These are phyloP conservation scores for Aureobasidium sp. DNA, from an alignment of 2,329 filamentous ascomycete species.

Conservation along the genomic window DNA sequence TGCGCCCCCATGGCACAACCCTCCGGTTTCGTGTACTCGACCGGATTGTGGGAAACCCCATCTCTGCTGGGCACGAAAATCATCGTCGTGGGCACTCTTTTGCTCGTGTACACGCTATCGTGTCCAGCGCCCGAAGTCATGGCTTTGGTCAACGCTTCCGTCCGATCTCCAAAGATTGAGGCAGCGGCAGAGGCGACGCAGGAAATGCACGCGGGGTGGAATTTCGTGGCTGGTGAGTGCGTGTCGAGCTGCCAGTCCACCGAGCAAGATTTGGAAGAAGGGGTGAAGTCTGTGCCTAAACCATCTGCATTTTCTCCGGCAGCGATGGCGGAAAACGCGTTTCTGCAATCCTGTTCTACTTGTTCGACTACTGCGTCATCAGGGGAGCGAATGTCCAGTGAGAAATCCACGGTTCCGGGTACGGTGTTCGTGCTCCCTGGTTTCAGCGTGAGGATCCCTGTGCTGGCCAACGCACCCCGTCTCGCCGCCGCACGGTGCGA, in stretches of 20 bases:
- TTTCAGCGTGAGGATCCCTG: constrained; percentile 57
- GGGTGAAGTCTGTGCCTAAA: constrained; percentile 36
- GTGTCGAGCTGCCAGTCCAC: constrained; percentile 55
- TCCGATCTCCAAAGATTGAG: constrained; percentile 43
- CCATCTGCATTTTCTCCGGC: constrained; percentile 45
- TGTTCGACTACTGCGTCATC: constrained; percentile 47
- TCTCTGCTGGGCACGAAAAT: constrained; percentile 40
- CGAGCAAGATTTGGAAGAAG: constrained; percentile 32
- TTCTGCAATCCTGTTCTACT: constrained; percentile 48
- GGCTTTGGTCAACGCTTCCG: constrained; percentile 37
- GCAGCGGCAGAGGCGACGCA: constrained; percentile 53
- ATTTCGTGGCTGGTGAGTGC: constrained; percentile 52
- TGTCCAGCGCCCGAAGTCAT: constrained; percentile 59
- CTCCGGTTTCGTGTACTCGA: constrained; percentile 37
- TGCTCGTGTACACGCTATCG: constrained; percentile 41
- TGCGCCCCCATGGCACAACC: constrained; percentile 40
- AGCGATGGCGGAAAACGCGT: constrained; percentile 52
- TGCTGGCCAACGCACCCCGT: constrained; percentile 55
- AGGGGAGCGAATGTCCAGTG: constrained; percentile 56
- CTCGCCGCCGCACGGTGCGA: constrained; percentile 54
- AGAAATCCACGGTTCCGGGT: constrained; percentile 57
- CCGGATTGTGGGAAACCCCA: constrained; percentile 40
- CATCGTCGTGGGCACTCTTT: constrained; percentile 39
- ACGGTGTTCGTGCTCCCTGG: constrained; percentile 68
- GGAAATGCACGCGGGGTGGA: constrained; percentile 58